Conservation (phyloP, 2,329 filamentous ascomycete species). For the Venturia nashicola region DNA sequence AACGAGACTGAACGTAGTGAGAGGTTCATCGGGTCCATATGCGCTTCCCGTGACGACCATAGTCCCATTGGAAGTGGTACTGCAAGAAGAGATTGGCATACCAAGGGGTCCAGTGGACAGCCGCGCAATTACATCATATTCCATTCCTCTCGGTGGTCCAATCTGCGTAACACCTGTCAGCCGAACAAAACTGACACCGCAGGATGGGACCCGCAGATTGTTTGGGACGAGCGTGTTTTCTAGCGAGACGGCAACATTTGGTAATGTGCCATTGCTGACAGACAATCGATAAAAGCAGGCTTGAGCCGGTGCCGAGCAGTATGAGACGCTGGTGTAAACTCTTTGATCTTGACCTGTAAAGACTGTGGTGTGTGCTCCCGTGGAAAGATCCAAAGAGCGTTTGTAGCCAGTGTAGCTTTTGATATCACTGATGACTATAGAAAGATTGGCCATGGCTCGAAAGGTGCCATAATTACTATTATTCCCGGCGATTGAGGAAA, state of each 20-base stretch:
- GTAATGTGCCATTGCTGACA: constrained; percentile 22
- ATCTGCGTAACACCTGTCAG: constrained; percentile 27
- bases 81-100: constrained; percentile 13
- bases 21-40: constrained; percentile 11
- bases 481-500: constrained; percentile 26
- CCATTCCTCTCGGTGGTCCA: constrained; percentile 31
- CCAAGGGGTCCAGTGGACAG: constrained; percentile 11
- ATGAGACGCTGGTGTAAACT: constrained; percentile 25
- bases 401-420: constrained; percentile 23
- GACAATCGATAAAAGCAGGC: constrained; percentile 27
- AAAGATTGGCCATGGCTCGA: constrained; percentile 35
- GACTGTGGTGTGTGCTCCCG: constrained; percentile 26
- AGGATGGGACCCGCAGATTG: constrained; percentile 20
- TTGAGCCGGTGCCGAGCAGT: constrained; percentile 33
- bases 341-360: constrained; percentile 19
- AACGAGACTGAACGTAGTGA: constrained; percentile 26
- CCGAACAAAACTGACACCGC: constrained; percentile 20
- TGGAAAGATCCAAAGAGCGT: constrained; percentile 32
- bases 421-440: constrained; percentile 25
- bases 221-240: constrained; percentile 28
- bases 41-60: constrained; percentile 13
- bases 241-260: constrained; percentile 28
- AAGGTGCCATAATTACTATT: constrained; percentile 33
- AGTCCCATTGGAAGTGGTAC: constrained; percentile 7
- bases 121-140: constrained; percentile 28